Percentiles rank a stretch among this genome's conserved stretches.
phyloP scores from a whole-genome alignment of 371 early-diverging fungal genomes.

The Encephalitozoon intestinalis region DNA sequence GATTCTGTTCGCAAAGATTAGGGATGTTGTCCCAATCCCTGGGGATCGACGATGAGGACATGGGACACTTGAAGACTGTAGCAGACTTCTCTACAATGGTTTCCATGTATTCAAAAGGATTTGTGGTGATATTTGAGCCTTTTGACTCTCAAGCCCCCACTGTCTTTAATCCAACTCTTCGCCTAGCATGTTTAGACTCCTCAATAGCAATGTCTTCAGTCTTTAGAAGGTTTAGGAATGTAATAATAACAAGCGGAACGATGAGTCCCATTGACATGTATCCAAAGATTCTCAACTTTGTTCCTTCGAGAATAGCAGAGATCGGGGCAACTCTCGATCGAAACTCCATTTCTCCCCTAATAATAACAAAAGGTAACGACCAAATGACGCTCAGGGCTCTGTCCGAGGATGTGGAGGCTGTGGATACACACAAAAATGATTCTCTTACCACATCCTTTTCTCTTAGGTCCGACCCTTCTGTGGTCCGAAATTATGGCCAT shows the following conservation, averaged over 20 bases:
- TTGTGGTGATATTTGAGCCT: conserved; percentile 89
- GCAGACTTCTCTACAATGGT: conserved; percentile 87
- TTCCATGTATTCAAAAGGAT: conserved; percentile 87
- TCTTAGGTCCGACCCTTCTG: conserved; percentile 89
- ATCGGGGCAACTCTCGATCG: conserved; percentile 79
- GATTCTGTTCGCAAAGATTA: conserved; percentile 69
- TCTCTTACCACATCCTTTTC: conserved; percentile 87
- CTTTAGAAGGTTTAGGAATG: conserved; percentile 82
- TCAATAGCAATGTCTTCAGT: conserved; percentile 88
- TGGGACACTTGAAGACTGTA: conserved; percentile 70
- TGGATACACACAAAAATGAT: not conserved
- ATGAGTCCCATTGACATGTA: conserved; percentile 95
- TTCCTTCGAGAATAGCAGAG: conserved; percentile 69
- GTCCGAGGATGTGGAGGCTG: not conserved
- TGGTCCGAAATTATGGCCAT: conserved; percentile 95
- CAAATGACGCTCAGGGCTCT: conserved; percentile 56
- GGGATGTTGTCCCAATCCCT: conserved; percentile 75
- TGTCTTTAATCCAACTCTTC: conserved; percentile 69
- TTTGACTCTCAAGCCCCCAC: conserved; percentile 79
- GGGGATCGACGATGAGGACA: conserved; percentile 79
- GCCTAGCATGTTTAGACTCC: conserved; percentile 79
- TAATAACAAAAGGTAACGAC: conserved; percentile 63
- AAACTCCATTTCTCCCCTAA: conserved; percentile 84
- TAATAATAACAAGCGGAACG: conserved; percentile 96
- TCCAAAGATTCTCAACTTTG: conserved; percentile 85